Base-by-base conservation (phyloP, 805 yeast species). In the Hanseniaspora guilliermondii region DNA sequence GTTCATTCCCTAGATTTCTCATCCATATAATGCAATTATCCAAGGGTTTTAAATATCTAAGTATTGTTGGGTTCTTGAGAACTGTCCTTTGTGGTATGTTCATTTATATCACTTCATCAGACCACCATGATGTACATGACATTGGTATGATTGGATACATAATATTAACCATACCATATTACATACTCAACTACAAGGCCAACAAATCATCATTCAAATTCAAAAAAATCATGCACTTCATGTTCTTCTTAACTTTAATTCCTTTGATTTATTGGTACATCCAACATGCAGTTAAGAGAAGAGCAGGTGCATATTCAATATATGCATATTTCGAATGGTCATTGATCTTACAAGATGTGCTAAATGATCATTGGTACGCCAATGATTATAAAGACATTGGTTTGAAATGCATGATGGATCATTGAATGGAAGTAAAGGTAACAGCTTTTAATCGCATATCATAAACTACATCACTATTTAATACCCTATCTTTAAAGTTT, bases 1-100 rank as follows among this genome's bases (percentile, higher is more conserved):
- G 97, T 0, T 77, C 97, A 0, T 95, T 96, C 38, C 97, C 97
- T 17, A 77, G 97, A 60, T 91, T 89, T 65, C 66, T 85, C 36
- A 65, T 84, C 37, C 62, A 85, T 36, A 58, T 68, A 59, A 71
- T 78, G 12, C 64, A 68, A 59, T 58, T 73, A 58, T 75, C 76
- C 41, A 57, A 81, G n/a, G 65, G 61, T 36, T 53, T 60, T 16
- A 62, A 65, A 4, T 6, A 56, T 0, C 56, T 61, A 7, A 46
- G 63, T 14, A 47, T 77, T 2, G 64, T 79, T 4, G 98, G 98
- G n/a, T 57, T 85, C 2, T 53, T 85, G n/a, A 79, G 98, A 68
- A 93, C 98, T 0, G 77, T 93, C 55, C 83, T 96, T 1, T 93
- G 97, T 64, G 98, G 98, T 64, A 97, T 97, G 12, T 93, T 97